These are phyloP conservation scores for Melampsora americana DNA, from an alignment of 1,284 basidiomycete species.

Conservation along the genomic window DNA sequence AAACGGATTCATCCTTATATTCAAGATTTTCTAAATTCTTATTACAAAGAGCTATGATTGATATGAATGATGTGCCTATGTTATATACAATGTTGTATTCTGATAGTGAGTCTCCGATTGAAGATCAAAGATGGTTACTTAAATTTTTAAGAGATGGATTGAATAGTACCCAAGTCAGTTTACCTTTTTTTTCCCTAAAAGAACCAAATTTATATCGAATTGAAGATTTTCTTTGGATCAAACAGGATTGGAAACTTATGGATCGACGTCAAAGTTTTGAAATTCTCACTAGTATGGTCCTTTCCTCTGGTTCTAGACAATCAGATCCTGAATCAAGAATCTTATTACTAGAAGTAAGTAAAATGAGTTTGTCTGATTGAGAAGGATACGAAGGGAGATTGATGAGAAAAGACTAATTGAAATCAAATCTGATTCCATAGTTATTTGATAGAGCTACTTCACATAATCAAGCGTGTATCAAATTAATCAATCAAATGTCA, in stretches of 20 bases:
- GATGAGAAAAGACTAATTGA: not conserved
- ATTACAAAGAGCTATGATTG: conserved; percentile 73
- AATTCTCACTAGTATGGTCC: conserved; percentile 33
- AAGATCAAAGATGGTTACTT: conserved; percentile 82
- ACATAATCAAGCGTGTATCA: conserved; percentile 34
- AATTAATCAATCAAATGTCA: conserved; percentile 32
- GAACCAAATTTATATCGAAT: not conserved
- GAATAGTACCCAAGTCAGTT: conserved; percentile 58
- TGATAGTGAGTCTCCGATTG: conserved; percentile 70
- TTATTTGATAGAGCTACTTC: conserved; percentile 25
- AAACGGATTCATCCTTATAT: conserved; percentile 75
- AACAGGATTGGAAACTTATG: conserved; percentile 43
- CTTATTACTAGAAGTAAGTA: conserved; percentile 29
- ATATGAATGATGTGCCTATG: conserved; percentile 74
- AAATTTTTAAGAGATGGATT: conserved; percentile 77
- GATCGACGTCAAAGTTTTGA: conserved; percentile 42
- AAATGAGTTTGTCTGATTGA: not conserved
- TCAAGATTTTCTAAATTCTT: conserved; percentile 75
- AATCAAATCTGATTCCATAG: not conserved
- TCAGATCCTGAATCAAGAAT: conserved; percentile 6
- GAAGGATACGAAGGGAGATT: not conserved
- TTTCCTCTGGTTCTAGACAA: conserved; percentile 4
- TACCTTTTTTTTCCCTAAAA: not conserved
- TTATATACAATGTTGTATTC: conserved; percentile 77
- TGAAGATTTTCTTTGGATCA: conserved; percentile 3